Base-by-base conservation (phyloP, 192 early-diverging fungal genomes). In the Podila epigama region DNA sequence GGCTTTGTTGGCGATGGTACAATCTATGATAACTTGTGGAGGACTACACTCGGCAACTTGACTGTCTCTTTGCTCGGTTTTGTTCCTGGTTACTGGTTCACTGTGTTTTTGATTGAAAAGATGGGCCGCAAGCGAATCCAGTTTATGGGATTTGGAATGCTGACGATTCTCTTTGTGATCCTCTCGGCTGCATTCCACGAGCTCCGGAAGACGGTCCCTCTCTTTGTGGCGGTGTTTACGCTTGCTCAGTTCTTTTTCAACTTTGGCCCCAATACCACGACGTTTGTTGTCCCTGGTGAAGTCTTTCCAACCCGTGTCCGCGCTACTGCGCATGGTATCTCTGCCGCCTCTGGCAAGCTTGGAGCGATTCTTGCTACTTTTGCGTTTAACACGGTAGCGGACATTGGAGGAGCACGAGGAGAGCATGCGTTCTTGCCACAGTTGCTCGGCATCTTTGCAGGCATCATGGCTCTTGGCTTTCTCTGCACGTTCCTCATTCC, bases 71-170 rank as follows among this genome's bases (percentile, higher is more conserved):
- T 93, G 7, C 75, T 92, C 11, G 93, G 93, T 12, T 88, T 88
- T 16, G 86, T 97, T 2, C 96, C 97, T 36, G 97, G 97, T 32
- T 98, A 97, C 87, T 96, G 92, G 93, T 82, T 98, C 69, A 79
- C 92, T 1, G 94, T 98, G 56, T 91, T 92, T 41, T 82, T 88
- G 12, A 91, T 97, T 40, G 96, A 98, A 53, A 77, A 69, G 50
- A 61, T 92, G 15, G 95, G 95, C 59, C 92, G 95, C 66, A 95
- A 94, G 71, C 81, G 79, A 13, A 97, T 97, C 60, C 96, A 97
- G 81, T 89, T 94, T 50, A 77, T 91, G 69, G 95, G 96, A 22
- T 98, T 97, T 68, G 82, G 18, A 9, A 12, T 60, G 18, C 58
- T 92, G 28, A 88, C 90, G 15, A 71, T 95, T 13, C 66, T 94